These are phyloP conservation scores for Zygotorulaspora chibaensis DNA, from an alignment of 805 yeast species.

Conservation along the genomic window DNA sequence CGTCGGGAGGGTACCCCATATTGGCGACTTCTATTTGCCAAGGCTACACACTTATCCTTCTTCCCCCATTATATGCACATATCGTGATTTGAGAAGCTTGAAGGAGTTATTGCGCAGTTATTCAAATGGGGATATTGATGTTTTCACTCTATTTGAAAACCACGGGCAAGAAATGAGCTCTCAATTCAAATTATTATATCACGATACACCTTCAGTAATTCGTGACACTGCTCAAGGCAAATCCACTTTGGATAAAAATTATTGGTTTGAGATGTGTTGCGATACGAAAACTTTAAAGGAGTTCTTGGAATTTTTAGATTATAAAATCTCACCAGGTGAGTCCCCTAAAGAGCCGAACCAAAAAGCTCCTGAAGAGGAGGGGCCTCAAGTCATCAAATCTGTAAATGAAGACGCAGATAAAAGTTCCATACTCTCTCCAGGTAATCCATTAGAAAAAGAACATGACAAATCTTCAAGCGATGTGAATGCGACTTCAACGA, in stretches of 20 bases:
- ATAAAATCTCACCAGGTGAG: constrained; percentile 15
- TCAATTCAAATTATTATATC: constrained; percentile 27
- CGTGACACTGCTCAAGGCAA: constrained; percentile 17
- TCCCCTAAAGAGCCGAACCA: not conserved
- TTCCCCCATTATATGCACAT: constrained; percentile 17
- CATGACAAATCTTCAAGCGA: constrained; percentile 2
- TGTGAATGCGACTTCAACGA: constrained; percentile 3
- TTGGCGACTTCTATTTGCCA: constrained; percentile 35
- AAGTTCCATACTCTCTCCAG: not conserved
- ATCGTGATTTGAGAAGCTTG: constrained; percentile 20
- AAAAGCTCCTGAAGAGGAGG: constrained; percentile 2
- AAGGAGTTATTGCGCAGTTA: constrained; percentile 20
- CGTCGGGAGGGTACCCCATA: constrained; percentile 29
- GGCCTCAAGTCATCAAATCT: not conserved
- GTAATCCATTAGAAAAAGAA: not conserved
- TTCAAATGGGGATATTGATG: constrained; percentile 25
- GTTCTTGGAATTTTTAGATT: constrained; percentile 23
- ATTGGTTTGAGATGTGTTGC: constrained; percentile 32
- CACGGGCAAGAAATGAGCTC: constrained; percentile 23
- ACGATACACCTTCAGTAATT: constrained; percentile 25
- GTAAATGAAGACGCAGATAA: constrained; percentile 7
- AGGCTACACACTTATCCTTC: constrained; percentile 18
- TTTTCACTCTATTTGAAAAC: constrained; percentile 20
- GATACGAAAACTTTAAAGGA: constrained; percentile 24
- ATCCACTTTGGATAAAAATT: constrained; percentile 10